Base-by-base conservation (phyloP, 1,284 basidiomycete species). In the Leccinum variabile region DNA sequence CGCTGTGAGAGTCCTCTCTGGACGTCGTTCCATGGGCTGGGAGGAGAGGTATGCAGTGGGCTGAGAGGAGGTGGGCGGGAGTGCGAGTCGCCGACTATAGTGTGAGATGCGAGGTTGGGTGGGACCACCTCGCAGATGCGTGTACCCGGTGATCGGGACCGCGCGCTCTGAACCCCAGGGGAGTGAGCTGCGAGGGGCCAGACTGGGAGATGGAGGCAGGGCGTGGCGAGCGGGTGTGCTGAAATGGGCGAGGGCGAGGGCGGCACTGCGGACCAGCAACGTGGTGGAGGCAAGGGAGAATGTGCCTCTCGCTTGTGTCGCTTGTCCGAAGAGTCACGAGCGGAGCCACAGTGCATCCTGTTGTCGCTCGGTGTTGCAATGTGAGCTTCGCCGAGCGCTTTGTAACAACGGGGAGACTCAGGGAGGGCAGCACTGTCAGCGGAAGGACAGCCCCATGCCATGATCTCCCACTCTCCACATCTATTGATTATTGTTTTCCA, bases 401-500 rank as follows among this genome's bases (percentile, higher is more conserved):
- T 72, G 65, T 72, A 73, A 30, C 73, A 68, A 37, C 67, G 65
- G 41, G 72, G 69, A 10, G 73, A 75, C 35, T 73, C 72, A 5
- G 73, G 73, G 7, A 76, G 63, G 1, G 72, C 72, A 3, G 67
- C 57, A 49, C 73, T 76, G 22, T 76, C 72, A 25, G 65, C 59
- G 6, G 73, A 73, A 44, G 66, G 56, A 9, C 54, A 55, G 5
- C 74, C 72, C 72, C 74, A 75, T 1, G 71, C 73, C 66, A 76
- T 74, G 39, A 73, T 75, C 30, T 76, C 71, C 72, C 75, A 73
- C 33, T 73, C 72, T 5, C 62, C 73, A n/a, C 69, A 70, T 37
- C 70, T 65, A 41, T 66, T 61, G 44, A 73, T 63, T 54, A 73
- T 72, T 1, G 69, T 64, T 22, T 25, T 76, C 75, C 69, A 75